Evolutionary conservation across 192 early-diverging fungal species (phyloP).

Genomic region (Fimicolochytrium jonesii): DNA sequence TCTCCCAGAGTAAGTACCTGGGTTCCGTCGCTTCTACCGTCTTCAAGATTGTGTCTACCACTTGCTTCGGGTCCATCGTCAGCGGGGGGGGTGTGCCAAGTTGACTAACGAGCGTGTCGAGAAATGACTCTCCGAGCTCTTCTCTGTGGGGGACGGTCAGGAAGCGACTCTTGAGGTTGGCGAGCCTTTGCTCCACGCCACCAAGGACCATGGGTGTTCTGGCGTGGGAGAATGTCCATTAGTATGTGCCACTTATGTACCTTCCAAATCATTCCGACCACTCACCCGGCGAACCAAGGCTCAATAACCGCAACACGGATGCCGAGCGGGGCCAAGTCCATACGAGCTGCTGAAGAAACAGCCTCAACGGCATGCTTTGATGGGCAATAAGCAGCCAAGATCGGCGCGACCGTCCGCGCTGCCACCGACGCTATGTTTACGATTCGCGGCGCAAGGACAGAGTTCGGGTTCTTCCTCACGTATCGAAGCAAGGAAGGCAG

Average conservation of each 20-base stretch:
- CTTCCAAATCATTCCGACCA: not conserved
- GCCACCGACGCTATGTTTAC: constrained; percentile 35
- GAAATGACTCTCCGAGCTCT: not conserved
- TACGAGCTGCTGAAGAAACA: constrained; percentile 36
- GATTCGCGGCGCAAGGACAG: constrained; percentile 20
- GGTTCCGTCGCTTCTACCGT: not conserved
- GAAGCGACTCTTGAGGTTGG: not conserved
- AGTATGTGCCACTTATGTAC: not conserved
- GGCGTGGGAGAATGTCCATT: not conserved
- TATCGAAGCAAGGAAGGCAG: constrained; percentile 18
- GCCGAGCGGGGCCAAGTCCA: constrained; percentile 43
- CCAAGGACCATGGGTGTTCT: constrained; percentile 13
- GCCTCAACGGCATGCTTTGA: constrained; percentile 47
- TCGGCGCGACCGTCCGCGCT: not conserved
- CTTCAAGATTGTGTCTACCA: not conserved
- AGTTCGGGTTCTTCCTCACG: constrained; percentile 3
- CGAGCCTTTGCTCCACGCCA: not conserved
- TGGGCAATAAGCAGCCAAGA: constrained; percentile 26
- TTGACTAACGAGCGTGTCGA: not conserved
- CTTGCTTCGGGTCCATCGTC: not conserved
- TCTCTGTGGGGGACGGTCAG: not conserved
- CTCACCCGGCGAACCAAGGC: constrained; percentile 24
- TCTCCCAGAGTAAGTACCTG: not conserved
- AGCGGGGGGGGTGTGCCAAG: not conserved
- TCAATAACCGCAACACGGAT: constrained; percentile 40